phyloP scores from a whole-genome alignment of 495 filamentous ascomycete genomes.

The Aspergillus carlsbadensis region DNA sequence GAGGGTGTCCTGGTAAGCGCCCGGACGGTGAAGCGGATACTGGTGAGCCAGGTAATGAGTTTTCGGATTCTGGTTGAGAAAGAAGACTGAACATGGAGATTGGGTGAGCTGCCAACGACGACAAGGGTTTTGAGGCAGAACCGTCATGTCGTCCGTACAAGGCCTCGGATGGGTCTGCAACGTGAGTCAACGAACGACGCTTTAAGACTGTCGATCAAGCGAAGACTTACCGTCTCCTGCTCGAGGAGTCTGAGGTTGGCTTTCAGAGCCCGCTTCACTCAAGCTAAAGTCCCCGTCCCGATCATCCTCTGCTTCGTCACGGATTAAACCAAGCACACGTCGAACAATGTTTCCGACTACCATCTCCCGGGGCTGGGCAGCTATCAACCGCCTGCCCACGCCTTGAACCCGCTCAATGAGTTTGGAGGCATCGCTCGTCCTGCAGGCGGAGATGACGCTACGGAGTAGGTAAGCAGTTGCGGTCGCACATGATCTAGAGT shows the following conservation, averaged over 20 bases:
- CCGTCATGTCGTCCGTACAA: constrained; percentile 32
- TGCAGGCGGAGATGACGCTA: constrained; percentile 69
- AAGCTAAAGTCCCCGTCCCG: constrained; percentile 63
- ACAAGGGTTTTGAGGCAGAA: constrained; percentile 52
- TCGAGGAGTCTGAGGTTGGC: constrained; percentile 50
- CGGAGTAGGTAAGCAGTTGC: constrained; percentile 86
- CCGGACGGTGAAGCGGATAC: constrained; percentile 41
- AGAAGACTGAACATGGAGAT: constrained; percentile 86
- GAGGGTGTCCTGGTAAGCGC: constrained; percentile 33
- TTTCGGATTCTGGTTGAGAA: constrained; percentile 52
- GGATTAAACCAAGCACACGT: constrained; percentile 83
- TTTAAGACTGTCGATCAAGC: constrained; percentile 13
- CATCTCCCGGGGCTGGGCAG: constrained; percentile 83
- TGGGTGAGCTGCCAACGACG: constrained; percentile 52
- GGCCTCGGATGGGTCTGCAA: constrained; percentile 36
- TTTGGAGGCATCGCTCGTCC: constrained; percentile 67
- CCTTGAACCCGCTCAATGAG: constrained; percentile 75
- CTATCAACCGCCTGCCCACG: constrained; percentile 69
- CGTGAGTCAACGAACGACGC: background rate
- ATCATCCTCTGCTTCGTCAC: constrained; percentile 85
- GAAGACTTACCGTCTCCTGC: constrained; percentile 34
- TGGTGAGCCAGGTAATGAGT: constrained; percentile 46
- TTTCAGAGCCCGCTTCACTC: constrained; percentile 49
- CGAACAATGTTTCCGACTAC: constrained; percentile 92
- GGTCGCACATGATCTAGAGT: constrained; percentile 81